Base-by-base conservation (phyloP, 2,329 filamentous ascomycete species). In the Penicillium frequentans region DNA sequence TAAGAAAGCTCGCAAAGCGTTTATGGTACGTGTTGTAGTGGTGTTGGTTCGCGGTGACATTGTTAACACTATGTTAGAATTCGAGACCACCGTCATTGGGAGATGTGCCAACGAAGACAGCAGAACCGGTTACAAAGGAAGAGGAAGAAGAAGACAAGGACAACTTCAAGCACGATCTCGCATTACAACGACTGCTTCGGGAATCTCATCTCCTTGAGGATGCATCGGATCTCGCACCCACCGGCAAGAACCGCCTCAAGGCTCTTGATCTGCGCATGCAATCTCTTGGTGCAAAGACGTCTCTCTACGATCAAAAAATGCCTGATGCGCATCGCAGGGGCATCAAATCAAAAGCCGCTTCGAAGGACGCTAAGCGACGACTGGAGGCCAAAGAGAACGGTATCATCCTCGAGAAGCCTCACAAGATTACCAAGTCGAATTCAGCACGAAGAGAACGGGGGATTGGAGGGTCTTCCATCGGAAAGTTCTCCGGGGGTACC, bases 131-230 rank as follows among this genome's bases (percentile, higher is more conserved):
- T 24, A 68, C 72, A 35, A 63, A 70, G 19, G 75, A 72, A 57
- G 76, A 89, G 68, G 84, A 88, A 69, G 82, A 83, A 51, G 81
- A 81, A 19, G 86, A 89, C 70, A 74, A 80, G 24, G 74, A 79
- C 11, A 89, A 96, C 60, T 82, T 98, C 19, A 92, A 93, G 72
- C 93, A 97, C 74, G 95, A 98, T 73, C 86, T 96, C 53, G 93
- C 91, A 39, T 86, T 99, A 14, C 93, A 97, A 73, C 88, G 92
- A 47, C 86, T 99, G 42, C 86, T 99, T 56, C 84, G 88, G 65
- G 95, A 99, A 81, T 97, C 93, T 0, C 92, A 96, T 75, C 87
- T 98, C 59, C 86, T 98, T 56, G 83, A 86, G 48, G 79, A 84
- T 1, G 79, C 82, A 14, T 78, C 79, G 27, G 78, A 81, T 54